phyloP scores from a whole-genome alignment of 345 rosid genomes.

The Diplotaxis tenuifolia region DNA sequence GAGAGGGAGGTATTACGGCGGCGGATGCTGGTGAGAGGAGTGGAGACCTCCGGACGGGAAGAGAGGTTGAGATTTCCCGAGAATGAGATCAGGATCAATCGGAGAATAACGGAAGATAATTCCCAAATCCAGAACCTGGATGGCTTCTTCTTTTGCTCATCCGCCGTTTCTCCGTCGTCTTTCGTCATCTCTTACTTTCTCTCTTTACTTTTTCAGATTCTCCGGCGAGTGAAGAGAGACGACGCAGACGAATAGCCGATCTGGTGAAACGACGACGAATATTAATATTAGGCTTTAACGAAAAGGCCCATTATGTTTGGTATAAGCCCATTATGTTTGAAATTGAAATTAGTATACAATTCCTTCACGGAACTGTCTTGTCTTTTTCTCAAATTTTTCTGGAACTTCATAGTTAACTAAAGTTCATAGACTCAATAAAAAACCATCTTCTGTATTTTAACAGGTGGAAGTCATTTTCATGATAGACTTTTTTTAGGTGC shows the following conservation, averaged over 20 bases:
- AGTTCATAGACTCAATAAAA: too few species aligned
- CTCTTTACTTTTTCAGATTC: not conserved
- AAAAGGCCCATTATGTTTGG: slow-evolving; percentile 16
- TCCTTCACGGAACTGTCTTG: too few species aligned
- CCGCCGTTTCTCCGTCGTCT: slow-evolving; percentile 31
- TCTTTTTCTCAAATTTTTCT: too few species aligned
- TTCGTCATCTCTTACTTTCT: slow-evolving; percentile 32
- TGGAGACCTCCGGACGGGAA: slow-evolving; percentile 91
- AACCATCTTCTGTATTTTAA: too few species aligned
- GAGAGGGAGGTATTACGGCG: slow-evolving; percentile 56
- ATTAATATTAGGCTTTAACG: not conserved
- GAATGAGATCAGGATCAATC: slow-evolving; percentile 58
- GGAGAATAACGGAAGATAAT: slow-evolving; percentile 41
- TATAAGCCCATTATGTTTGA: not conserved
- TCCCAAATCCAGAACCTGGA: slow-evolving; percentile 58
- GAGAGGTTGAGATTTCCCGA: slow-evolving; percentile 61
- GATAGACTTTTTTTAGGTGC: not conserved
- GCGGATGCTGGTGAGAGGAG: slow-evolving; percentile 91
- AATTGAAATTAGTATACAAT: too few species aligned
- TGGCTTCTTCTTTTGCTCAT: slow-evolving; percentile 24
- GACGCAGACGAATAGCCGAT: slow-evolving; percentile 4
- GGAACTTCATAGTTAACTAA: too few species aligned
- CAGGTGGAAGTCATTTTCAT: not conserved
- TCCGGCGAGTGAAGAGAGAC: slow-evolving; percentile 29
- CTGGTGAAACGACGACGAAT: slow-evolving; percentile 14